phyloP scores from a whole-genome alignment of 805 yeast genomes.

The Yarrowia bubula region DNA sequence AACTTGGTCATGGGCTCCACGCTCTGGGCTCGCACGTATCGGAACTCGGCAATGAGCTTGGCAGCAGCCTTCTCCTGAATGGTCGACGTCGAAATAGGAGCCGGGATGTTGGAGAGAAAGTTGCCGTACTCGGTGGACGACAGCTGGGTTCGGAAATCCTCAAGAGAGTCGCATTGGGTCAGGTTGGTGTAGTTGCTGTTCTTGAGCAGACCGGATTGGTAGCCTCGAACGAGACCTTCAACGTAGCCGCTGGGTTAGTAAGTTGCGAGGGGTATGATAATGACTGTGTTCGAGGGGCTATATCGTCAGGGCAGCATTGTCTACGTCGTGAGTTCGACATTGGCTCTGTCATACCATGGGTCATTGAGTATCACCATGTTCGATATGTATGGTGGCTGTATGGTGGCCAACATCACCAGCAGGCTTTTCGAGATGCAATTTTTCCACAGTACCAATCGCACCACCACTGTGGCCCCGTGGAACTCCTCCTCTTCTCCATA shows the following conservation, averaged over 20 bases:
- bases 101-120: slow-evolving; percentile 76
- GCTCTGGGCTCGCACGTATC: slow-evolving; percentile 79
- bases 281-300: background rate
- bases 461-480: background rate
- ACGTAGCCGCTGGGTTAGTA: slow-evolving; percentile 61
- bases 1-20: slow-evolving; percentile 76
- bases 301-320: background rate
- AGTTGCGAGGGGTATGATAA: background rate
- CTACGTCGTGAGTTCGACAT: too few species aligned
- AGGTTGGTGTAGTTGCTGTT: slow-evolving; percentile 82
- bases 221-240: slow-evolving; percentile 94
- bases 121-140: slow-evolving; percentile 96
- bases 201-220: slow-evolving; percentile 76
- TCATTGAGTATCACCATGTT: too few species aligned
- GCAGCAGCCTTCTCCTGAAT: slow-evolving; percentile 76
- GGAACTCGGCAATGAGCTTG: slow-evolving; percentile 78
- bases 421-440: too few species aligned
- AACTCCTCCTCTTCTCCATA: background rate
- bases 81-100: slow-evolving; percentile 80
- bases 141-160: slow-evolving; percentile 88
- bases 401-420: too few species aligned
- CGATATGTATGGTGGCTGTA: too few species aligned
- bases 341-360: too few species aligned
- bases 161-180: slow-evolving; percentile 93
- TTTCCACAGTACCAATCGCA: too few species aligned